Conservation (phyloP, 1,139 yeast species). For the Yarrowia galli region DNA sequence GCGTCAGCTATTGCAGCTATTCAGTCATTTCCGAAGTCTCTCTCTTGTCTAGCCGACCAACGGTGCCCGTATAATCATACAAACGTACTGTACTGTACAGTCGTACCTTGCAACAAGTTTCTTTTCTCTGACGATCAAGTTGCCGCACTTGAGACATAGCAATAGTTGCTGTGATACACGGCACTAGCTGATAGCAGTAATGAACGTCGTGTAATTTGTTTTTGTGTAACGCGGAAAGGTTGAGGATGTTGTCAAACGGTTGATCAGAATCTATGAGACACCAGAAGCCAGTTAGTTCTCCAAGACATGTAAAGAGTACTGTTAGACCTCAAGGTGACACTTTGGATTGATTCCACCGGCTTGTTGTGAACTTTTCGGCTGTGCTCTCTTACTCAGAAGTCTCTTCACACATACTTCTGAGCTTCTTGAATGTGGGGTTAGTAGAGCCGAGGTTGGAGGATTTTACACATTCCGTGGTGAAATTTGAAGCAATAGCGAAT, state of each 20-base stretch:
- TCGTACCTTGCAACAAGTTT: neutral
- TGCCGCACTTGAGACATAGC: neutral
- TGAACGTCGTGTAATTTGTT: neutral
- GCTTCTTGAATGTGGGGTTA: constrained; percentile 11
- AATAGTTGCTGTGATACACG: neutral
- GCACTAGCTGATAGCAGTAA: neutral
- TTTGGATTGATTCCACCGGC: neutral
- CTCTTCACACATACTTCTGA: constrained; percentile 12
- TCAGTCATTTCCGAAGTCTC: neutral
- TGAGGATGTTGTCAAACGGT: neutral
- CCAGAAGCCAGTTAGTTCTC: no score
- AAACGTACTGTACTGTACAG: neutral
- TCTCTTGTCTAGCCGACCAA: neutral
- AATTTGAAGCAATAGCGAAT: neutral
- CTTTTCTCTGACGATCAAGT: neutral
- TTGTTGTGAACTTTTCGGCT: constrained; percentile 1
- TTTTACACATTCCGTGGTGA: neutral
- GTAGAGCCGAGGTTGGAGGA: constrained; percentile 20
- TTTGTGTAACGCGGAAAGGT: neutral
- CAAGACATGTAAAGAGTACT: no score
- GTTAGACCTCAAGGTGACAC: no score
- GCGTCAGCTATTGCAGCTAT: no score
- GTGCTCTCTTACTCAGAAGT: neutral
- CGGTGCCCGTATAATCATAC: neutral
- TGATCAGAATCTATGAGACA: neutral